Base-by-base conservation (phyloP, 495 filamentous ascomycete species). In the Penicillium subrubescens region DNA sequence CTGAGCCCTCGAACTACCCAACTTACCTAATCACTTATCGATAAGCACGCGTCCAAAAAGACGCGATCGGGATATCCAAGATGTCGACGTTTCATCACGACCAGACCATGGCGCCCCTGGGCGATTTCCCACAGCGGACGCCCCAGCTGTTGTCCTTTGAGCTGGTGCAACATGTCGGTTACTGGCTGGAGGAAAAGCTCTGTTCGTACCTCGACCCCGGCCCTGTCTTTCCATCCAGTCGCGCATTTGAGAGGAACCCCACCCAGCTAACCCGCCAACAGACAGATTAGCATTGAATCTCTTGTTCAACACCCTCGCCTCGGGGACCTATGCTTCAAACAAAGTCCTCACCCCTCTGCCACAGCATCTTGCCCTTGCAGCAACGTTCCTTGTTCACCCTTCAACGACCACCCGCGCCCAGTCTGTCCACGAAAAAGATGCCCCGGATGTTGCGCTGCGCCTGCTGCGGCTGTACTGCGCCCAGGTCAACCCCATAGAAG, bases 141-240 rank as follows among this genome's bases (percentile, higher is more conserved):
- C 81, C 83, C 3, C 81, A 77, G 51, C 73, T 74, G 33, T 73
- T 93, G 1, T 86, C 89, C 0, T 86, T 82, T 54, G 86, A 89
- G 63, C 73, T 94, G 8, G 83, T 81, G 31, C 79, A 87, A 48
- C 87, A 92, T 67, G 86, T 84, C 52, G 84, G 84, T 54, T 89
- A 93, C 33, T 92, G 90, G 73, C 79, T 94, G 5, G 91, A 93
- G 70, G 92, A 94, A 71, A 81, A 86, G 41, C 84, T 92, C 21
- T 90, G 90, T 92, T 75, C 35, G 81, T 73, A 33, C 25, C 14
- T 12, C 21, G 39, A 17, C 31, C 39, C 34, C 34, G 21, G 59
- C 31, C 12, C 17, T 25, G 3, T 50, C 50, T 54, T 29, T 54
- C n/a, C 25, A n/a, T 54, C n/a, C n/a, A 27, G 19, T 34, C 27